These are phyloP conservation scores for Cryptosporidium sp. DNA, from an alignment of 169 alveolate genomes.

Conservation along the genomic window DNA sequence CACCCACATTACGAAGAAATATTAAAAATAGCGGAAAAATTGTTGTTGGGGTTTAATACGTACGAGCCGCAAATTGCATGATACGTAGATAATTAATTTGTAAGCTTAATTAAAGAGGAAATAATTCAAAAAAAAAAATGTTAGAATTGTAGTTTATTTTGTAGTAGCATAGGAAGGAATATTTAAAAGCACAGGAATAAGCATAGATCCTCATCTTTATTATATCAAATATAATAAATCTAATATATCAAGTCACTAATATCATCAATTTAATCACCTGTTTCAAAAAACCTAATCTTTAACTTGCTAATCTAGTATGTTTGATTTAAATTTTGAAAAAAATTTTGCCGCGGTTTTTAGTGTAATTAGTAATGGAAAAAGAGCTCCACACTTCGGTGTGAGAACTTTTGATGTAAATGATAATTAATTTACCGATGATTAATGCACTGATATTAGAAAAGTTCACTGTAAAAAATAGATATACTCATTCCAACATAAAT, in stretches of 20 bases:
- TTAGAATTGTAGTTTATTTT: background rate
- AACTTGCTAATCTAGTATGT: background rate
- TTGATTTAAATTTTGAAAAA: background rate
- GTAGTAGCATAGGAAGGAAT: background rate
- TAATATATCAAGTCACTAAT: background rate
- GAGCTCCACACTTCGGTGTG: slow-evolving; percentile 44
- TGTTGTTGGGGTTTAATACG: background rate
- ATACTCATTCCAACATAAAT: background rate
- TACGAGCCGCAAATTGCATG: slow-evolving; percentile 60
- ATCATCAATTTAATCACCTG: background rate
- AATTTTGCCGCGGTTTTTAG: background rate
- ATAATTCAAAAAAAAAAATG: background rate
- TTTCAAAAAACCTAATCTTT: background rate
- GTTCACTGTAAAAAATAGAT: background rate
- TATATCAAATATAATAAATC: background rate
- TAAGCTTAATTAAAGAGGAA: background rate
- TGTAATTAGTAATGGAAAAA: background rate
- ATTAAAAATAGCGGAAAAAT: background rate
- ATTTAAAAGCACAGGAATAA: too few species aligned
- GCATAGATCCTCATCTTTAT: background rate
- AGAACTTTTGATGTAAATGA: slow-evolving; percentile 1
- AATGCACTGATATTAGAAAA: slow-evolving; percentile 42
- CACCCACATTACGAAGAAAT: slow-evolving; percentile 58
- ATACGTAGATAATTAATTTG: slow-evolving; percentile 24
- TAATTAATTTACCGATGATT: slow-evolving; percentile 13